These are phyloP conservation scores for Neltuma alba DNA, from an alignment of 306 rosid genomes.

Conservation along the genomic window DNA sequence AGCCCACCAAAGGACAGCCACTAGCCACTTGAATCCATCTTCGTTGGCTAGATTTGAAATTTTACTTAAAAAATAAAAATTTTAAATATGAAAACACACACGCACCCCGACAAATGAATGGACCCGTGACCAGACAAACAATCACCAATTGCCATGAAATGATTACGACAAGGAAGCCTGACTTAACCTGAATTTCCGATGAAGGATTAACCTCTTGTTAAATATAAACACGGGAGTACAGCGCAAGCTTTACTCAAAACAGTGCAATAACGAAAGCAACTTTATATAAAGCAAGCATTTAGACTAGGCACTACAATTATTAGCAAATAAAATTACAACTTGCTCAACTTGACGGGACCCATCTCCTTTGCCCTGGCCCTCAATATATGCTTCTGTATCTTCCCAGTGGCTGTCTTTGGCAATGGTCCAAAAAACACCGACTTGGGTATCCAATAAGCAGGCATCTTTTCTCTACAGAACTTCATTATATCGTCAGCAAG, in stretches of 20 bases:
- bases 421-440: slow-evolving; percentile 72
- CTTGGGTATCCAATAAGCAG: slow-evolving; percentile 82
- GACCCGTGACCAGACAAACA: too few relatives aligned
- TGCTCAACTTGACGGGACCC: slow-evolving; percentile 66
- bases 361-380: slow-evolving; percentile 79
- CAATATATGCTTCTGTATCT: slow-evolving; percentile 84
- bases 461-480: slow-evolving; percentile 80
- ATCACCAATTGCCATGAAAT: too few relatives aligned
- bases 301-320: background rate
- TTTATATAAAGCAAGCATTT: background rate
- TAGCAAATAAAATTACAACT: slow-evolving; percentile 21
- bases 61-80: too few relatives aligned
- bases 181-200: background rate
- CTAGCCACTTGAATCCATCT: too few relatives aligned
- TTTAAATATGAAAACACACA: too few relatives aligned
- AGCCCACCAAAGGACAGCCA: too few relatives aligned
- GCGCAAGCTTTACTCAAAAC: background rate
- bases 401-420: slow-evolving; percentile 83
- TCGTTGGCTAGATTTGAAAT: too few relatives aligned
- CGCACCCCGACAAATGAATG: too few relatives aligned
- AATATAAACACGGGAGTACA: background rate
- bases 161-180: background rate
- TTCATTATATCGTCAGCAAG: slow-evolving; percentile 72
- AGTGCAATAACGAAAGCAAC: background rate
- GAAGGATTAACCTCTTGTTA: background rate